Evolutionary conservation across 2,329 filamentous ascomycete species (phyloP).

Genomic region (Biscogniauxia mediterranea): DNA sequence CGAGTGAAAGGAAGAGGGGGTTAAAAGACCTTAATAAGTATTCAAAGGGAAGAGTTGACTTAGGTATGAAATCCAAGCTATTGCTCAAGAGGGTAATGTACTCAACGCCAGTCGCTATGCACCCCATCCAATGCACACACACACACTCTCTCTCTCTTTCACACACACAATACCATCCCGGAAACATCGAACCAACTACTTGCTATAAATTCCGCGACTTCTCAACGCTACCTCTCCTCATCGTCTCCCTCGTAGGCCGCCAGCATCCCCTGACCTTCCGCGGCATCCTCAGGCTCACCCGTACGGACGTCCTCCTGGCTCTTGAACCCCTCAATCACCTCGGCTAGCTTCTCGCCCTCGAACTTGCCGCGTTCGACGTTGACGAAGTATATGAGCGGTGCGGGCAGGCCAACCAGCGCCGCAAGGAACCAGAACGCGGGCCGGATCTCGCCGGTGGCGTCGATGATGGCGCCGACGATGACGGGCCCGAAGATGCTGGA

Average conservation of each 20-base stretch:
- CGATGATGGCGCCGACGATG: constrained; percentile 90
- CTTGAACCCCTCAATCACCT: constrained; percentile 55
- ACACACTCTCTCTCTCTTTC: too few relatives aligned
- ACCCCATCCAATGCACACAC: not conserved
- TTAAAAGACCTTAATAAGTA: not conserved
- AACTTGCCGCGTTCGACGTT: constrained; percentile 76
- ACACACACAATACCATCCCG: too few relatives aligned
- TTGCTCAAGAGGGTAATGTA: not conserved
- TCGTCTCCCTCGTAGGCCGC: constrained; percentile 35
- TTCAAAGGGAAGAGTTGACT: not conserved
- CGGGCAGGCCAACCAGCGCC: constrained; percentile 76
- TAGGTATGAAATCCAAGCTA: not conserved
- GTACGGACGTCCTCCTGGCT: constrained; percentile 21
- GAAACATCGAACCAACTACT: not conserved
- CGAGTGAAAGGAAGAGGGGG: not conserved
- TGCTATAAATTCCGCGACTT: not conserved
- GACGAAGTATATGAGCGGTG: constrained; percentile 81
- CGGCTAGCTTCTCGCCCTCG: constrained; percentile 65
- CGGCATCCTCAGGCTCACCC: constrained; percentile 18
- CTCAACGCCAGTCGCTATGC: not conserved
- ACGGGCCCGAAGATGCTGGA: constrained; percentile 91
- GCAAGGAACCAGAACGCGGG: constrained; percentile 93
- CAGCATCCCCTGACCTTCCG: constrained; percentile 36
- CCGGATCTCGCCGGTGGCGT: constrained; percentile 75
- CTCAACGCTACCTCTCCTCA: constrained; percentile 21